Conservation (phyloP, 352 stramenopile species). For the Globisporangium middletonii region DNA sequence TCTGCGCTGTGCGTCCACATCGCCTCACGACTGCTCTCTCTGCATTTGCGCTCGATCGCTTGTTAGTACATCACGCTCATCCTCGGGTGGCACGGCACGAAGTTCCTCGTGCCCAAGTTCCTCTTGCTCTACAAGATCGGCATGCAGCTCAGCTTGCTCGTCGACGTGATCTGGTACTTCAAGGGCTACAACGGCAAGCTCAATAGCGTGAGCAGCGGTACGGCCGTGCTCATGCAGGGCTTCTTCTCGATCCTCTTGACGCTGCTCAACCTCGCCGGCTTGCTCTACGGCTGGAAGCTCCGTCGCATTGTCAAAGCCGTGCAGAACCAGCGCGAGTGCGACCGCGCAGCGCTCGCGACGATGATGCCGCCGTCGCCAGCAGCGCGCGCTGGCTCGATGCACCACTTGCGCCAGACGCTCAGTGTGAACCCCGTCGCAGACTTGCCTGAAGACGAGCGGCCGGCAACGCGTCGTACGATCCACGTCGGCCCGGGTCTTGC, state of each 20-base stretch:
- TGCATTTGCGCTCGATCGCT: not conserved
- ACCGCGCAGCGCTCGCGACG: conserved; percentile 71
- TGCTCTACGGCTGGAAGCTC: conserved; percentile 87
- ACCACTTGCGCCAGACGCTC: conserved; percentile 42
- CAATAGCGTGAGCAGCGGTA: conserved; percentile 63
- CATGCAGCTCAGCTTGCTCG: conserved; percentile 80
- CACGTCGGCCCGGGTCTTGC: conserved; percentile 25
- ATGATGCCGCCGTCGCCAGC: conserved; percentile 55
- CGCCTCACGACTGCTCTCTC: not conserved
- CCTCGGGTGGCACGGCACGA: conserved; percentile 85
- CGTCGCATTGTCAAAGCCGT: conserved; percentile 83
- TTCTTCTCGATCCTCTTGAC: conserved; percentile 82
- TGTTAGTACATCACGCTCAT: conserved; percentile 75
- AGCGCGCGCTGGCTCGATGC: conserved; percentile 28
- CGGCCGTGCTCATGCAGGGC: conserved; percentile 78
- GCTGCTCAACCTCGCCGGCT: conserved; percentile 66
- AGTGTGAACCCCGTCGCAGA: conserved; percentile 51
- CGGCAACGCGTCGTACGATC: conserved; percentile 36
- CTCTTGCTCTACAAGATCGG: conserved; percentile 87
- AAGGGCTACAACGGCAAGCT: conserved; percentile 85
- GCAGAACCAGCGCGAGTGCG: conserved; percentile 71
- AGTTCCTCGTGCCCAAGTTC: conserved; percentile 82
- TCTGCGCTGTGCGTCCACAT: not conserved
- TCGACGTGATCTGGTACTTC: conserved; percentile 85
- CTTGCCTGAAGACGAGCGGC: conserved; percentile 30